phyloP scores from a whole-genome alignment of 2,329 filamentous ascomycete genomes.

The Alternaria sp. region DNA sequence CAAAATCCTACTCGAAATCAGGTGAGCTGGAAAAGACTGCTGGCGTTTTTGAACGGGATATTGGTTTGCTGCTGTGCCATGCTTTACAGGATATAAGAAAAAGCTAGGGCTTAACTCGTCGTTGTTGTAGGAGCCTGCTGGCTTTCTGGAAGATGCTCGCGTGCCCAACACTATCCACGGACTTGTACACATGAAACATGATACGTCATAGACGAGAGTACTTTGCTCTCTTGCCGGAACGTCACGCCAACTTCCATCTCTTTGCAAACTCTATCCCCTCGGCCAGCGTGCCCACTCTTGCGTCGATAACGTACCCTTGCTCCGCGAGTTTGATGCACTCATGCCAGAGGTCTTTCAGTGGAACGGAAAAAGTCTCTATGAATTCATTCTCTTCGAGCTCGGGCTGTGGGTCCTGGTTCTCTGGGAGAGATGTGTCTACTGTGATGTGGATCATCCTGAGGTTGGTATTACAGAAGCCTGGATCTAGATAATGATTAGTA shows the following conservation, averaged over 20 bases:
- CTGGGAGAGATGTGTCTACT: conserved; percentile 72
- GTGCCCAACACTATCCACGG: background rate
- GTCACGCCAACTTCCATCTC: conserved; percentile 49
- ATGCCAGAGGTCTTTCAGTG: conserved; percentile 69
- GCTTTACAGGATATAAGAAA: background rate
- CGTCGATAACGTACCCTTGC: conserved; percentile 80
- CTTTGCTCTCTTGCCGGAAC: background rate
- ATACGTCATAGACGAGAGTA: background rate
- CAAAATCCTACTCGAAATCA: background rate
- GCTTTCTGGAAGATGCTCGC: background rate
- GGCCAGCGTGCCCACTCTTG: conserved; percentile 77
- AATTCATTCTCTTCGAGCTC: conserved; percentile 82
- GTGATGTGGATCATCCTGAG: conserved; percentile 73
- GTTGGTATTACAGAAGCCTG: conserved; percentile 55
- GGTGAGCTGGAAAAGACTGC: background rate
- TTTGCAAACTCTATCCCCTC: conserved; percentile 80
- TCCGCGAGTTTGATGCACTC: conserved; percentile 72
- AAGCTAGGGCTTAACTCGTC: background rate
- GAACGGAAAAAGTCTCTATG: conserved; percentile 79
- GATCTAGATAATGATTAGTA: conserved; percentile 39
- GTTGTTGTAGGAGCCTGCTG: background rate
- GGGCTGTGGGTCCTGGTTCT: conserved; percentile 73
- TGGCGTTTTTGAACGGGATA: background rate
- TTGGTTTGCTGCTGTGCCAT: background rate
- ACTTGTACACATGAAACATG: background rate